Evolutionary conservation across 805 yeast genomes (phyloP).

Genomic region (Teunomyces stri): DNA sequence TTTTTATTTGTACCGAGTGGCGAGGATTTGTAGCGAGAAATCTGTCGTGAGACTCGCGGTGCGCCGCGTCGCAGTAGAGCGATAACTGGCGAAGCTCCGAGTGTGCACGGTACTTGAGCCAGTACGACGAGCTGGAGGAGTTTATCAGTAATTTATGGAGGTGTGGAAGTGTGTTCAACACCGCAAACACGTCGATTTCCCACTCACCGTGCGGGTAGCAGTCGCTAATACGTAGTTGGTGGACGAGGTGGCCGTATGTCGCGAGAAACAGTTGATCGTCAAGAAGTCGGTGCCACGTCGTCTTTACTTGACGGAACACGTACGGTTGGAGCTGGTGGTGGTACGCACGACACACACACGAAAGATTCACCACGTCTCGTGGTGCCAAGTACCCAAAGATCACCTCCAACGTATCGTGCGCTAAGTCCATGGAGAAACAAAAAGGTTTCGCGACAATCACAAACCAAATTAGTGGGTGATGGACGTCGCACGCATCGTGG

Average conservation of each 20-base stretch:
- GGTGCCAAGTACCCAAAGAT: conserved; percentile 6
- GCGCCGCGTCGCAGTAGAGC: conserved; percentile 24
- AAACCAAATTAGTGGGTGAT: neutral
- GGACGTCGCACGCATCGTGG: conserved; percentile 1
- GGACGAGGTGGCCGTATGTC: conserved; percentile 12
- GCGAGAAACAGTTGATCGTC: conserved; percentile 5
- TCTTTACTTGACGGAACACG: conserved; percentile 21
- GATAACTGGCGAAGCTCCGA: conserved; percentile 18
- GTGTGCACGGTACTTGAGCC: conserved; percentile 37
- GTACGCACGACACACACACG: conserved; percentile 13
- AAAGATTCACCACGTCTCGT: conserved; percentile 14
- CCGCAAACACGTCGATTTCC: conserved; percentile 27
- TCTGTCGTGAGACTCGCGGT: conserved; percentile 15
- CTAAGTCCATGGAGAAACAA: neutral
- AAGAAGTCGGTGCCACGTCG: conserved; percentile 26
- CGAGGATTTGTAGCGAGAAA: conserved; percentile 3
- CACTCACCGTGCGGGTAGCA: conserved; percentile 36
- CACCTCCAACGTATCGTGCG: neutral
- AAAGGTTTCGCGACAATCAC: neutral
- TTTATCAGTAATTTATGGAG: conserved; percentile 26
- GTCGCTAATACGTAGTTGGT: conserved; percentile 27
- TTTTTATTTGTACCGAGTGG: neutral
- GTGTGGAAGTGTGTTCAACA: conserved; percentile 20
- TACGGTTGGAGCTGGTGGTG: conserved; percentile 17
- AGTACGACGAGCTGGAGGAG: conserved; percentile 36